Conservation (phyloP, 2,329 filamentous ascomycete genomes). For the Aspergillus tanneri region DNA sequence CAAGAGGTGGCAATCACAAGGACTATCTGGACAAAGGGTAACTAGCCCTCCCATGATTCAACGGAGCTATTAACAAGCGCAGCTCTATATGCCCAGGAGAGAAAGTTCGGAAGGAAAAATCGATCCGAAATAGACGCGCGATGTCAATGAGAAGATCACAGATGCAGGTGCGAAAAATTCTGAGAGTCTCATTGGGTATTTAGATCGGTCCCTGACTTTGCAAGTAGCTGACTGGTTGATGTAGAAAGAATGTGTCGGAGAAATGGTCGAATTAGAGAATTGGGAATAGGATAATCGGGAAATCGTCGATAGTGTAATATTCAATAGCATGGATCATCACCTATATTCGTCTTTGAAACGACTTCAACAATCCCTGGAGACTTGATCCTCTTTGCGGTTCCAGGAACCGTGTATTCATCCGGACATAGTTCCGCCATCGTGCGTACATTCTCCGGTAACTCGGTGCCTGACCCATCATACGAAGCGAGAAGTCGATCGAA, state of each 20-base stretch:
- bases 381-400: slow-evolving; percentile 12
- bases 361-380: slow-evolving; percentile 21
- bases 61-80: neutral
- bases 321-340: no score
- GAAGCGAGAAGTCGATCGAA: slow-evolving; percentile 25
- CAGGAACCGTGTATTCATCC: slow-evolving; percentile 21
- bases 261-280: slow-evolving; percentile 50
- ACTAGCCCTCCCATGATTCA: neutral
- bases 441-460: slow-evolving; percentile 17
- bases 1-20: slow-evolving; percentile 21
- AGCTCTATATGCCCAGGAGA: slow-evolving; percentile 50
- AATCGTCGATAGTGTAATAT: neutral
- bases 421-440: slow-evolving; percentile 25
- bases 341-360: slow-evolving; percentile 25
- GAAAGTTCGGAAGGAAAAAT: slow-evolving; percentile 50
- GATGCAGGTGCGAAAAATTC: slow-evolving; percentile 51
- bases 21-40: slow-evolving; percentile 55
- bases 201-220: neutral
- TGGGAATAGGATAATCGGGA: neutral
- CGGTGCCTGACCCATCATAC: slow-evolving; percentile 10
- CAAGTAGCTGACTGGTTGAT: neutral
- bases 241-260: slow-evolving; percentile 43
- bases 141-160: slow-evolving; percentile 52
- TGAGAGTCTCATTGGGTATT: slow-evolving; percentile 52
- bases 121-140: slow-evolving; percentile 38